Percentiles rank a stretch among this genome's conserved stretches.
Evolutionary conservation across 1,284 basidiomycete genomes (phyloP).

Genomic region (Tylopilus orsonianus): DNA sequence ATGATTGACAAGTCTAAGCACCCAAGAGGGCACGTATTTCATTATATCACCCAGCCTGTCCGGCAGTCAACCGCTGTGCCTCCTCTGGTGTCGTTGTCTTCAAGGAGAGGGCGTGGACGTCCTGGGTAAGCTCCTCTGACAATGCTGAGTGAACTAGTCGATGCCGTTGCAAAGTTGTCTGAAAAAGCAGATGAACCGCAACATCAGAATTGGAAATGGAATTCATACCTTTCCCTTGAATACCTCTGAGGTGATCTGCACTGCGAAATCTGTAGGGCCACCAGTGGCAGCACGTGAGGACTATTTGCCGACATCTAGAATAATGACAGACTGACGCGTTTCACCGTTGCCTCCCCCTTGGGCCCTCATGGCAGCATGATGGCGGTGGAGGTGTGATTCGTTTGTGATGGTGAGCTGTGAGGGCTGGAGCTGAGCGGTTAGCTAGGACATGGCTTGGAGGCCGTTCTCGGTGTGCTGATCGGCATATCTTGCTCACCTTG

Average conservation of each 20-base stretch:
- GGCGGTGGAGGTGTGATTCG: constrained; percentile 75
- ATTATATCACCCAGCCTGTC: constrained; percentile 26
- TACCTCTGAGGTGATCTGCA: constrained; percentile 65
- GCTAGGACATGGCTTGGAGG: constrained; percentile 39
- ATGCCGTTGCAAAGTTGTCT: constrained; percentile 78
- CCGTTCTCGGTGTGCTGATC: constrained; percentile 22
- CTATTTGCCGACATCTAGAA: constrained; percentile 18
- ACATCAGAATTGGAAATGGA: constrained; percentile 3
- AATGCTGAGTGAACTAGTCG: constrained; percentile 71
- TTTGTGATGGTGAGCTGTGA: constrained; percentile 62
- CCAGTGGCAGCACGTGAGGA: constrained; percentile 28
- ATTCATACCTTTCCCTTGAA: constrained; percentile 69
- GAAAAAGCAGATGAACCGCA: constrained; percentile 8
- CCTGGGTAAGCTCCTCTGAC: constrained; percentile 64
- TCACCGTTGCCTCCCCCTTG: constrained; percentile 60
- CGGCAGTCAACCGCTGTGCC: constrained; percentile 27
- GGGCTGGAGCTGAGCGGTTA: constrained; percentile 57
- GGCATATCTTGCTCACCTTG: constrained; percentile 45
- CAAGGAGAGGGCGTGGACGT: constrained; percentile 75
- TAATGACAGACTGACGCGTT: constrained; percentile 59
- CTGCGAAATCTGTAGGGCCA: constrained; percentile 61
- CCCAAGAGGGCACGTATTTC: constrained; percentile 18
- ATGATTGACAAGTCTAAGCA: constrained; percentile 31
- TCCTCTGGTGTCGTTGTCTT: constrained; percentile 69
- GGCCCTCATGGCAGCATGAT: constrained; percentile 73